Evolutionary conservation across 192 early-diverging fungal genomes (phyloP).

Genomic region (Coemansia aciculifera): DNA sequence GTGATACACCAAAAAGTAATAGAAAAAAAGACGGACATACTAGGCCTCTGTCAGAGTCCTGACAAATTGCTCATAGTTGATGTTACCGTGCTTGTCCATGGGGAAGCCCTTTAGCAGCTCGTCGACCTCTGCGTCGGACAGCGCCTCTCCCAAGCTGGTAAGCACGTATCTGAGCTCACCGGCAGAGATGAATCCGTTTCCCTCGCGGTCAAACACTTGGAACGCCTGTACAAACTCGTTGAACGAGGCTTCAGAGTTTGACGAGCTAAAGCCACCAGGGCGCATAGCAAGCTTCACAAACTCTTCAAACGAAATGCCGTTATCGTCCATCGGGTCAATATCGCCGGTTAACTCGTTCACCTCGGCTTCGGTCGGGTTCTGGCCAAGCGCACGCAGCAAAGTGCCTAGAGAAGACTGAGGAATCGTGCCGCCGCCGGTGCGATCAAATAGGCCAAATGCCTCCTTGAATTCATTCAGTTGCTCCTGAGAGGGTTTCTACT

Average conservation of each 20-base stretch:
- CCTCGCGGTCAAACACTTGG: constrained; percentile 86
- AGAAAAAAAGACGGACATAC: neutral
- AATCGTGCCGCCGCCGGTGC: constrained; percentile 70
- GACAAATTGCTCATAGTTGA: constrained; percentile 75
- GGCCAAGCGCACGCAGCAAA: constrained; percentile 73
- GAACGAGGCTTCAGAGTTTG: constrained; percentile 63
- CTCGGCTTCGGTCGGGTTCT: constrained; percentile 78
- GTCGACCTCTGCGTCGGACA: constrained; percentile 75
- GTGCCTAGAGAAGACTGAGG: constrained; percentile 67
- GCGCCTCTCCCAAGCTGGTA: constrained; percentile 80
- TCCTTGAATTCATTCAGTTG: constrained; percentile 70
- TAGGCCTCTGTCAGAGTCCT: constrained; percentile 31
- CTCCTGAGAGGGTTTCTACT: constrained; percentile 36
- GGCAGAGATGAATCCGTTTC: constrained; percentile 71
- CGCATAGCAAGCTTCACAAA: constrained; percentile 73
- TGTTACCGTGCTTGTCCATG: constrained; percentile 74
- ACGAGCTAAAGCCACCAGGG: constrained; percentile 66
- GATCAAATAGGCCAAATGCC: constrained; percentile 79
- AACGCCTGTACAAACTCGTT: constrained; percentile 83
- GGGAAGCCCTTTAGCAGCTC: constrained; percentile 76
- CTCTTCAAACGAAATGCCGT: constrained; percentile 65
- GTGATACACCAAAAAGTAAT: neutral
- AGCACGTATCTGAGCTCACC: constrained; percentile 81
- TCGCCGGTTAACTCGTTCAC: constrained; percentile 62
- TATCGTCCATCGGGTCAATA: constrained; percentile 47